These are phyloP conservation scores for Aquilaria malaccensis DNA, from an alignment of 345 rosid genomes.

Conservation along the genomic window DNA sequence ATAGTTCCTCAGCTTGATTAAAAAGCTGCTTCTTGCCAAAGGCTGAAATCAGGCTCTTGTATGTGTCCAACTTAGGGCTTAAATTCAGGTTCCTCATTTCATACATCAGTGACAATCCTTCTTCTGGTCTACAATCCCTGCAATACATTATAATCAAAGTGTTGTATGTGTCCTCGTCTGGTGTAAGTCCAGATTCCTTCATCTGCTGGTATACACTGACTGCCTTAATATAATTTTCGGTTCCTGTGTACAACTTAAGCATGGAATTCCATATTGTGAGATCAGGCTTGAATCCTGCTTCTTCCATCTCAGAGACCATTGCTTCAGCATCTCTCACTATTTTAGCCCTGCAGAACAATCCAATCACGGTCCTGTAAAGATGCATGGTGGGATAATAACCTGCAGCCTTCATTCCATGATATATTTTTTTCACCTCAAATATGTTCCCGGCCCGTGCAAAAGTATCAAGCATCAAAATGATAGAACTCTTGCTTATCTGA, in stretches of 20 bases:
- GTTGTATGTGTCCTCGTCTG: conserved; percentile 85
- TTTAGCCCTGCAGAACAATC: conserved; percentile 69
- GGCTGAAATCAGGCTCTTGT: conserved; percentile 91
- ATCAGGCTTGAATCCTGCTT: conserved; percentile 79
- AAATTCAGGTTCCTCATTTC: conserved; percentile 65
- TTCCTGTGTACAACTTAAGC: conserved; percentile 71
- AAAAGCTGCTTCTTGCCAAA: conserved; percentile 65
- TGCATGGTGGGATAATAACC: conserved; percentile 94
- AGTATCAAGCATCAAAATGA: conserved; percentile 84
- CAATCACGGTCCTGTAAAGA: conserved; percentile 78
- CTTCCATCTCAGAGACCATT: conserved; percentile 88
- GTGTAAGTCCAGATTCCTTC: conserved; percentile 58
- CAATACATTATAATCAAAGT: conserved; percentile 82
- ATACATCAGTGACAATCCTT: conserved; percentile 67
- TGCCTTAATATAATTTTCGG: conserved; percentile 72
- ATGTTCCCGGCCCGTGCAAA: conserved; percentile 74
- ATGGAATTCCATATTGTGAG: conserved; percentile 81
- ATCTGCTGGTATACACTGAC: conserved; percentile 64
- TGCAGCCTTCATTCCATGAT: conserved; percentile 91
- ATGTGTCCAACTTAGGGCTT: conserved; percentile 78
- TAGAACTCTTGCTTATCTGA: conserved; percentile 85
- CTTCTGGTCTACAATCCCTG: conserved; percentile 80
- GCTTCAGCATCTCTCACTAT: conserved; percentile 80
- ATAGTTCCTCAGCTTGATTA: conserved; percentile 75
- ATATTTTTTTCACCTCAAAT: conserved; percentile 88